These are phyloP conservation scores for Podaxis sp. DNA, from an alignment of 768 basidiomycete species.

Conservation along the genomic window DNA sequence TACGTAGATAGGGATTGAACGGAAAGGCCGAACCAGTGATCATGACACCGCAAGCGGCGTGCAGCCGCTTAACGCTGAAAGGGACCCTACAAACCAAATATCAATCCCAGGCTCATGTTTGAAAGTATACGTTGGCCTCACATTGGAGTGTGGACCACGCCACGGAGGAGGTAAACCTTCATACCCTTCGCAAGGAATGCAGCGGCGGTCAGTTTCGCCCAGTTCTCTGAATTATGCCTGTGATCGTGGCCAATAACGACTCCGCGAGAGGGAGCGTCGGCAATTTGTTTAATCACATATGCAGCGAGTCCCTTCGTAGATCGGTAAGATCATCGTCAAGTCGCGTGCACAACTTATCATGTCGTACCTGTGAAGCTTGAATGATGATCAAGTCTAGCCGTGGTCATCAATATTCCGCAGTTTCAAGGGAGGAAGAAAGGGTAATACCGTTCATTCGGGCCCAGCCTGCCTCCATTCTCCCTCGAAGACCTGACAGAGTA, in stretches of 20 bases:
- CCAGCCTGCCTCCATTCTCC: slow-evolving; percentile 87
- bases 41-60: slow-evolving; percentile 85
- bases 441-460: slow-evolving; percentile 78
- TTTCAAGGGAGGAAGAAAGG: neutral
- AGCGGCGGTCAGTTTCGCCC: slow-evolving; percentile 74
- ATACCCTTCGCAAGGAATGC: slow-evolving; percentile 65
- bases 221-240: slow-evolving; percentile 73
- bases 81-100: slow-evolving; percentile 59
- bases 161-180: slow-evolving; percentile 68
- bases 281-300: slow-evolving; percentile 59
- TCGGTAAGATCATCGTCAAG: neutral
- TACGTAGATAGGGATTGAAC: slow-evolving; percentile 1
- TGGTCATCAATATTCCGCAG: neutral
- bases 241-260: slow-evolving; percentile 89
- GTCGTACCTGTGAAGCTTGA: slow-evolving; percentile 73
- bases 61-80: slow-evolving; percentile 64
- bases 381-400: slow-evolving; percentile 66
- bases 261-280: slow-evolving; percentile 56
- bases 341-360: neutral
- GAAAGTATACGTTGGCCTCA: slow-evolving; percentile 28
- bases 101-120: neutral
- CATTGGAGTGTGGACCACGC: slow-evolving; percentile 82
- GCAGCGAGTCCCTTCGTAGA: slow-evolving; percentile 66
- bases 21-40: slow-evolving; percentile 64
- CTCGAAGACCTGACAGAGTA: slow-evolving; percentile 58